Conservation (phyloP, 2,329 filamentous ascomycete species). For the Pseudocercospora musae region DNA sequence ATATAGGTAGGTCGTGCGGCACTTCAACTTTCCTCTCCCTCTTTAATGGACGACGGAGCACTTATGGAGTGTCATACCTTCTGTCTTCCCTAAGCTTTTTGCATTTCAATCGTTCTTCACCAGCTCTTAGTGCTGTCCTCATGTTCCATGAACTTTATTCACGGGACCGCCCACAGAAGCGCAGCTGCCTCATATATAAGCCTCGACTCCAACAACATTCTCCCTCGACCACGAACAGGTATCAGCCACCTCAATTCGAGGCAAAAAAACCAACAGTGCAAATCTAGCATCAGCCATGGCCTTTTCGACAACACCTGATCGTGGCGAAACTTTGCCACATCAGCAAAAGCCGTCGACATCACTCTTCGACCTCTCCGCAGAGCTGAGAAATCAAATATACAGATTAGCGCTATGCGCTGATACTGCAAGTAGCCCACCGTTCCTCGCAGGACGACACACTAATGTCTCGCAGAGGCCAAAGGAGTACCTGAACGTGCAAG, state of each 20-base stretch:
- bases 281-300: not conserved
- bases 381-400: not conserved
- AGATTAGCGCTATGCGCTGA: not conserved
- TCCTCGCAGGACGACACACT: not conserved
- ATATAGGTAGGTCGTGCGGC: not conserved
- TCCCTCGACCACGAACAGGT: not conserved
- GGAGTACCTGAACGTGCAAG: not conserved
- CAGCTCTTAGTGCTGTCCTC: not conserved
- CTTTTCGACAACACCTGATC: not conserved
- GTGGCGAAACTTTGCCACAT: not conserved
- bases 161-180: not conserved
- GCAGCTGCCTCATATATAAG: not conserved
- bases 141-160: too few relatives aligned
- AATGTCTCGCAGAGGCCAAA: not conserved
- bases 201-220: not conserved
- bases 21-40: too few relatives aligned
- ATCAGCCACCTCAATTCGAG: not conserved
- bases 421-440: not conserved
- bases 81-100: not conserved
- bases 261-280: not conserved
- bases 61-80: too few relatives aligned
- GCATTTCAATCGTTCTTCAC: not conserved
- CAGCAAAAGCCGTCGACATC: not conserved
- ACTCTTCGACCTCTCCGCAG: conserved; percentile 5
- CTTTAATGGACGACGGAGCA: too few relatives aligned